Conservation (phyloP, 305 asterid genomes). For the Rubia balearica region DNA sequence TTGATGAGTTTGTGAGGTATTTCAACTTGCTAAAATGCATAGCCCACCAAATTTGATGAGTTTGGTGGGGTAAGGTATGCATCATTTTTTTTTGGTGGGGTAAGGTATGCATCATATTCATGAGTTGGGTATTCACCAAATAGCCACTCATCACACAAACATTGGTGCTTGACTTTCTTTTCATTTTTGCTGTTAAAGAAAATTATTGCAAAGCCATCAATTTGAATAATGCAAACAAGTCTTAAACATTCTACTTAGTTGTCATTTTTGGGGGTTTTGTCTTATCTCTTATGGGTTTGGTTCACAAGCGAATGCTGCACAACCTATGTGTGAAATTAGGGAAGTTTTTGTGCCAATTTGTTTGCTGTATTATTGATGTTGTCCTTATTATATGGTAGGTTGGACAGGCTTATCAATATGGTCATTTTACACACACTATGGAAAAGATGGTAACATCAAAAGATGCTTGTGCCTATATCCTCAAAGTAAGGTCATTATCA, state of each 20-base stretch:
- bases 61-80: no score
- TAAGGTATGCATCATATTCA: slow-evolving; percentile 14
- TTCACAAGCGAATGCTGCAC: background rate
- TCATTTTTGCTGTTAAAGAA: background rate
- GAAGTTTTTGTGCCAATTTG: background rate
- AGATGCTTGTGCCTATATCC: slow-evolving; percentile 28
- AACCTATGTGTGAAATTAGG: background rate
- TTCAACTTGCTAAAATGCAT: slow-evolving; percentile 22
- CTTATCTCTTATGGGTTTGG: slow-evolving; percentile 1
- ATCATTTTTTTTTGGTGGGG: slow-evolving; percentile 15
- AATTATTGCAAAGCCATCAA: background rate
- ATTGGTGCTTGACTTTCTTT: slow-evolving; percentile 19
- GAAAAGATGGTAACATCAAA: slow-evolving; percentile 22
- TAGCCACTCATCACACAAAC: background rate
- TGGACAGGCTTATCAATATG: slow-evolving; percentile 22
- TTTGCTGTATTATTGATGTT: slow-evolving; percentile 9
- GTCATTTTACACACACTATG: slow-evolving; percentile 21
- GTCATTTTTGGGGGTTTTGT: slow-evolving; percentile 3
- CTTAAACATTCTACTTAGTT: background rate
- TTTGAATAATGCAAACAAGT: background rate
- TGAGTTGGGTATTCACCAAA: slow-evolving; percentile 19
- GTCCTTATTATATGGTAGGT: slow-evolving; percentile 23
- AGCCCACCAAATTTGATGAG: slow-evolving; percentile 27
- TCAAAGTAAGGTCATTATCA: slow-evolving; percentile 24
- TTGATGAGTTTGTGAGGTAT: background rate